Evolutionary conservation across 139 green algal genomes (phyloP).

Genomic region (Chlamydomonas sp.): DNA sequence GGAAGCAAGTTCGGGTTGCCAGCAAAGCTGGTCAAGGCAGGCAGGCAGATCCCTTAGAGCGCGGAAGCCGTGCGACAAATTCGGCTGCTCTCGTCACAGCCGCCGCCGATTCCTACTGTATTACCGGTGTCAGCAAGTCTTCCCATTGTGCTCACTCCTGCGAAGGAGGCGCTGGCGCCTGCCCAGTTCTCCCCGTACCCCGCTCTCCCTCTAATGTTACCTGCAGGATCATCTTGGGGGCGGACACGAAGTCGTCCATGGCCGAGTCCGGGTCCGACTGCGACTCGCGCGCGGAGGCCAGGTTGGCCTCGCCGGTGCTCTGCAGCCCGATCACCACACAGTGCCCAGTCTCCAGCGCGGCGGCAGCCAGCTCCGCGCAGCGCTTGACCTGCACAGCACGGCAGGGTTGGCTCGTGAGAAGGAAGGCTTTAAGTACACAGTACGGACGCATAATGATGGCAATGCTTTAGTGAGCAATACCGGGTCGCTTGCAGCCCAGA

Average conservation of each 20-base stretch:
- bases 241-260: slow-evolving; percentile 86
- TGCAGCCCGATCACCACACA: slow-evolving; percentile 88
- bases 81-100: no score
- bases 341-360: slow-evolving; percentile 72
- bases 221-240: slow-evolving; percentile 75
- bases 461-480: no score
- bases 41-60: no score
- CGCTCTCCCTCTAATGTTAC: background rate
- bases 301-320: slow-evolving; percentile 87
- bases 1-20: background rate
- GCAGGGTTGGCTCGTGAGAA: background rate
- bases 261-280: slow-evolving; percentile 21
- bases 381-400: slow-evolving; percentile 59
- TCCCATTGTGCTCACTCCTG: no score
- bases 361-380: slow-evolving; percentile 66
- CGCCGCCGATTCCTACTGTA: no score
- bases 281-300: slow-evolving; percentile 30
- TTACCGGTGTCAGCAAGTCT: no score
- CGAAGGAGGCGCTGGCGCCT: no score
- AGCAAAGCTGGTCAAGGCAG: background rate
- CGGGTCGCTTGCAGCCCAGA: no score
- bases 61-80: no score
- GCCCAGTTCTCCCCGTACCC: background rate
- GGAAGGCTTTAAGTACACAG: background rate
- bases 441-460: no score